Evolutionary conservation across 2,329 filamentous ascomycete genomes (phyloP).

Genomic region (Eutypa lata): DNA sequence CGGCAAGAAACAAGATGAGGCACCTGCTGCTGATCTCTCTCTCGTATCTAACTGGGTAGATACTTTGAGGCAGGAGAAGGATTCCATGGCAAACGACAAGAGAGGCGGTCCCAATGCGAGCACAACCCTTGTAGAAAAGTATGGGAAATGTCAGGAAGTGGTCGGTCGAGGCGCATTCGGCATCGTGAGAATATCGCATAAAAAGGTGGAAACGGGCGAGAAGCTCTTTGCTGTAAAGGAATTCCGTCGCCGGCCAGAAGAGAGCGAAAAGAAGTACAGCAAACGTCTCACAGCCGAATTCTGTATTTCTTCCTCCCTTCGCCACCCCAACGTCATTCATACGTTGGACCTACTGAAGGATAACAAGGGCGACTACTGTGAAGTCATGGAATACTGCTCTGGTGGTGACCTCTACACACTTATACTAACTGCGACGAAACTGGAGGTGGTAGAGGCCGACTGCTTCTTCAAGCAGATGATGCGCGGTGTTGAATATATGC

Average conservation of each 20-base stretch:
- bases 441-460: slow-evolving; percentile 89
- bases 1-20: slow-evolving; percentile 75
- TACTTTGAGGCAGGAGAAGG: slow-evolving; percentile 84
- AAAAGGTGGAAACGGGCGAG: slow-evolving; percentile 83
- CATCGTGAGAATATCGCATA: slow-evolving; percentile 96
- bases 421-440: slow-evolving; percentile 84
- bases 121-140: slow-evolving; percentile 86
- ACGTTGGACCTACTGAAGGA: slow-evolving; percentile 94
- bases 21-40: slow-evolving; percentile 77
- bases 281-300: slow-evolving; percentile 97
- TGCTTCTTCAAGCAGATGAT: slow-evolving; percentile 99
- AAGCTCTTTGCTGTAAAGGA: slow-evolving; percentile 98
- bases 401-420: slow-evolving; percentile 95
- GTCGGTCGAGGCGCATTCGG: slow-evolving; percentile 95
- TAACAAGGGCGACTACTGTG: slow-evolving; percentile 94
- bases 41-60: slow-evolving; percentile 96
- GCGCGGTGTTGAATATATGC: slow-evolving; percentile 98
- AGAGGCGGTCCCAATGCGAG: slow-evolving; percentile 72
- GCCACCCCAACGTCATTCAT: slow-evolving; percentile 97
- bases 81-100: slow-evolving; percentile 70
- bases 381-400: slow-evolving; percentile 99
- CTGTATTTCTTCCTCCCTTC: slow-evolving; percentile 94
- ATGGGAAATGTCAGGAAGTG: slow-evolving; percentile 96
- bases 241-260: slow-evolving; percentile 89
- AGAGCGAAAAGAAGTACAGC: slow-evolving; percentile 96